Base-by-base conservation (phyloP, 1,139 yeast species). In the Zygoascus sp. region DNA sequence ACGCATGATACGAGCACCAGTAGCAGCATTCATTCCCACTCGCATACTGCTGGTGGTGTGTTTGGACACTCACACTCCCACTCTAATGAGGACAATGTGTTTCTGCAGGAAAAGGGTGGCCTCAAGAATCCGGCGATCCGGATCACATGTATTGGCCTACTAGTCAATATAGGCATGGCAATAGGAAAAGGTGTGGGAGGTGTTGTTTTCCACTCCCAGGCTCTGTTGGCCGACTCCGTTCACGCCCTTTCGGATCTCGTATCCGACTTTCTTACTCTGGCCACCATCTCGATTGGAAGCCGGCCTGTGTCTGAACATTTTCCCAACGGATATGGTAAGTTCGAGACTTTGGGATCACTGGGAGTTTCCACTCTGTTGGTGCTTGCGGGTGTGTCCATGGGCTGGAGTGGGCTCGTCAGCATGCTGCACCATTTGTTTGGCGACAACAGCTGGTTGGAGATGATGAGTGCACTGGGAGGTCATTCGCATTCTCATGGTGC, bases 321-420 rank as follows among this genome's bases (percentile, higher is more conserved):
- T 62, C 97, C 97, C 0, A 72, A 83, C 51, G 98, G 98, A 0
- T 88, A 82, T 62, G 98, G 98, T 49, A 88, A 90, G 60, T 75
- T 92, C 42, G 98, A 92, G 66, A 83, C 97, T 2, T 73, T 89
- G 25, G 98, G 98, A 1, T 85, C 97, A 0, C 70, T 90, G 37
- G 81, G 92, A 28, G 97, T 92, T 5, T 83, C 95, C 40, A 79
- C 84, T 0, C 81, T 92, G 45, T 72, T 92, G 50, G 69, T 94
- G 2, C 75, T 83, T 63, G 97, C 97, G 2, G 98, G 98, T 39
- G 63, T 86, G 16, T 83, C 92, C 23, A 94, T 92, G 54, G 97
- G 97, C 23, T 87, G 94, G 90, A 75, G 86, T 38, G 86, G 96
- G 0, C 62, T 87, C 17, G 72, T 82, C 46, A 83, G 82, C 50